Evolutionary conservation across 306 rosid species (phyloP), one percentile per base, ranked within the genome.

Genomic region (Pterocarpus macrocarpus): DNA sequence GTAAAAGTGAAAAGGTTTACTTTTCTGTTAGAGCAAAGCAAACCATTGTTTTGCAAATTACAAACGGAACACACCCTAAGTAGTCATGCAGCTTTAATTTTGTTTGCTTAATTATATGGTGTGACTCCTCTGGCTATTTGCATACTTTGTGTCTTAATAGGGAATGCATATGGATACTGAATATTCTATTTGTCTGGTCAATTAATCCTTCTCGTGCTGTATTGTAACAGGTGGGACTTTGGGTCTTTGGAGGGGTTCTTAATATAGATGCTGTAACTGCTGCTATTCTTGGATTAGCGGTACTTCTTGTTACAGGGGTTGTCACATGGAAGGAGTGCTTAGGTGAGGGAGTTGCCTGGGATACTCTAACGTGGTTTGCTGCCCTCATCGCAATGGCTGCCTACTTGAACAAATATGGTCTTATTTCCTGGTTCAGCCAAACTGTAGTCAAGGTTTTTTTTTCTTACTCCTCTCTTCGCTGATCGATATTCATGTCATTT

Each of bases 321-420:
- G 94, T 95, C 67, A 93, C 98, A 57, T 95, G 99, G 99, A 95
- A 95, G 83, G 99, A 95, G 89, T 95, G 99, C 89, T 90, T 95
- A 79, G 92, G 83, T 71, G 99, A 95, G 76, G 83, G 97, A 58
- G 99, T 95, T 86, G 99, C 99, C 66, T 95, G 99, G 99, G 99
- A 95, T 75, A 95, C 99, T 38, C 93, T 95, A 70, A 95, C 97
- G 1, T 95, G 98, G 99, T 95, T 95, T 85, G 99, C 99, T 82
- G 99, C 99, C 32, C 99, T 95, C 78, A 95, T 95, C 81, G 98
- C 99, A 69, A 95, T 95, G 99, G 99, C 98, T 57, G 99, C 98
- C 56, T 95, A 95, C 85, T 92, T 95, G 86, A 95, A 95, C 88
- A 95, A 95, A 90, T 95, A 95, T 73, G 98, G 98, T 73, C 99